Percentiles rank a stretch among this genome's conserved stretches.
These are phyloP conservation scores for Fusarium siculi DNA, from an alignment of 2,329 filamentous ascomycete species.

Conservation along the genomic window DNA sequence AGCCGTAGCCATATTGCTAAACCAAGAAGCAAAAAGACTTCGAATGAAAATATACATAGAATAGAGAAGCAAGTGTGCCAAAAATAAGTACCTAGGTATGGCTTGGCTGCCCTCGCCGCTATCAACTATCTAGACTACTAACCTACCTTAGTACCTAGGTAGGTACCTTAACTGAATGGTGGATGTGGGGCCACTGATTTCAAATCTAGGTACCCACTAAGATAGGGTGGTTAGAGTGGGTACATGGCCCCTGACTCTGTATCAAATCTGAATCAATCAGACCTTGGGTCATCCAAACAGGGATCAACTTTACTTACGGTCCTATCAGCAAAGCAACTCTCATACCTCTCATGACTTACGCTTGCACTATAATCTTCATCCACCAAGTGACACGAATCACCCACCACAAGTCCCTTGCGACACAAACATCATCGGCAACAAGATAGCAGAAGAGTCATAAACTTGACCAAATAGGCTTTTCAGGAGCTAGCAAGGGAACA, in stretches of 20 bases:
- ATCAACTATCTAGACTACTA: neutral
- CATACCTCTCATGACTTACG: neutral
- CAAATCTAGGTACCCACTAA: neutral
- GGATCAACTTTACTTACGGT: constrained; percentile 19
- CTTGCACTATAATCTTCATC: neutral
- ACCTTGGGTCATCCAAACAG: constrained; percentile 23
- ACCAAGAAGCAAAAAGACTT: neutral
- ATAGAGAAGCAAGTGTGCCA: neutral
- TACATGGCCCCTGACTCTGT: constrained; percentile 10
- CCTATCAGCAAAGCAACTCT: neutral
- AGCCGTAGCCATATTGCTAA: neutral
- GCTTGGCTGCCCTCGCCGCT: neutral
- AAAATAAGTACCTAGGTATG: neutral
- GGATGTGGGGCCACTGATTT: neutral
- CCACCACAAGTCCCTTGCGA: constrained; percentile 9
- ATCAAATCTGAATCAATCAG: constrained; percentile 15
- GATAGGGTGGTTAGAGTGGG: neutral
- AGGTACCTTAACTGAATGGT: neutral
- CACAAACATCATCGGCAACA: neutral
- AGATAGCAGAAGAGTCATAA: neutral
- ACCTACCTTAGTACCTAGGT: too few relatives aligned
- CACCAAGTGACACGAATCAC: constrained; percentile 31
- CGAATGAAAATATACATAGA: neutral
- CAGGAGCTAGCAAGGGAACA: neutral
- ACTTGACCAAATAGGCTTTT: neutral